Percentiles rank a stretch among this genome's conserved stretches.
phyloP scores from a whole-genome alignment of 2,329 filamentous ascomycete species.

The Chalaropsis thielavioides region DNA sequence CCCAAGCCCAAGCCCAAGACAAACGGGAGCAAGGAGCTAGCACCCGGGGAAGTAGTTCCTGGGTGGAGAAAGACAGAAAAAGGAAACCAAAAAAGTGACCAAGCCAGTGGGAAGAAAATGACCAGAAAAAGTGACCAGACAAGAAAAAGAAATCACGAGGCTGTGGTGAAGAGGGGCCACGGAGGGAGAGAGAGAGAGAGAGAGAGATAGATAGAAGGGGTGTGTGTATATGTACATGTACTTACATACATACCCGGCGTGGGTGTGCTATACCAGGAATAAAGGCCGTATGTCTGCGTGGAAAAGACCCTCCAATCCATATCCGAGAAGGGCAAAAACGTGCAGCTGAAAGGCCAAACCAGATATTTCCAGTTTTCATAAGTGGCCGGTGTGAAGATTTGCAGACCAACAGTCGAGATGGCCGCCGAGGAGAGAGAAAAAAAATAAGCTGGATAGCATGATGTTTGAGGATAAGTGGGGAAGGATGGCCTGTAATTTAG shows the following conservation, averaged over 20 bases:
- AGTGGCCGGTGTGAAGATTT: background rate
- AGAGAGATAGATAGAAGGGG: background rate
- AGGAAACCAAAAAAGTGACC: background rate
- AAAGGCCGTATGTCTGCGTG: background rate
- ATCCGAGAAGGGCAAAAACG: background rate
- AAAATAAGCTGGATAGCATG: too few species aligned
- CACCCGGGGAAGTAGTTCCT: conserved; percentile 1
- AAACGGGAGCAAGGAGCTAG: conserved; percentile 1
- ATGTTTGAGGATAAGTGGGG: too few species aligned
- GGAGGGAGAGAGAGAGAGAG: background rate
- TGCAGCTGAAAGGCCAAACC: background rate
- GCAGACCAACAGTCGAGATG: too few species aligned
- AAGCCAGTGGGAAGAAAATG: background rate
- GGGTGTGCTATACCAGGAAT: too few species aligned
- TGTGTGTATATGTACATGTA: background rate
- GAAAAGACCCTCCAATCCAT: background rate
- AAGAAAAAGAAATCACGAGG: background rate
- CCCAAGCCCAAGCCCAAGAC: background rate
- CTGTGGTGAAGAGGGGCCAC: background rate
- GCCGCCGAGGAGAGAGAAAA: too few species aligned
- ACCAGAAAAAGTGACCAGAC: background rate
- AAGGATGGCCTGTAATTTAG: too few species aligned
- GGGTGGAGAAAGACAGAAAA: background rate
- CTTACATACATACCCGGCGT: too few species aligned
- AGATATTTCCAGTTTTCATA: background rate